Evolutionary conservation across 305 asterid genomes (phyloP), one percentile per base, ranked within the genome.

Genomic region (Fraxinus velutina): DNA sequence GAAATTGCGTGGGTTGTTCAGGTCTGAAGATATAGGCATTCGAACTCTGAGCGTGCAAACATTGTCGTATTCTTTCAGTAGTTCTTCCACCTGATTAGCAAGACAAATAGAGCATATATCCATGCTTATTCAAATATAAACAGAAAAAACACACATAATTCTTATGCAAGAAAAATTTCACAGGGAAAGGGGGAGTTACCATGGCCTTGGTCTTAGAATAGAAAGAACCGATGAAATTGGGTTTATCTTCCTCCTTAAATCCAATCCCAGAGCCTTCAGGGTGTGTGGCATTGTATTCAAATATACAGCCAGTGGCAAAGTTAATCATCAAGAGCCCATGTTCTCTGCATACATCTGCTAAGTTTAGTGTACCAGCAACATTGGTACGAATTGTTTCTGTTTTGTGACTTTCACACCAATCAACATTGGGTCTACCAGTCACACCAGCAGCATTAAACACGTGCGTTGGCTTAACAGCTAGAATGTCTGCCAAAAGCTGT

Each of bases 171-270:
- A 2, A 52, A 22, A 52, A n/a, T 50, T 50, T 15, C 62, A 15
- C 62, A 1, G 62, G 62, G 62, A 5, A n/a, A n/a, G 22, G 62
- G 62, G 62, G 62, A 60, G 2, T 60, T 90, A 94, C 98, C 97
- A 94, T 94, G 82, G 98, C 98, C 86, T 94, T 94, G 78, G 98
- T 93, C 90, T 94, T 94, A 78, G 98, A 94, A 82, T 94, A 94
- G 91, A 93, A 94, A 15, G 98, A 94, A 30, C 98, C 98, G 1
- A 50, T 70, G 84, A 94, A 94, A 81, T 94, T 94, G 57, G 98
- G 98, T 1, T 39, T 89, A 88, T 94, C 98, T 84, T 92, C 97
- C 88, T 94, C 98, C 88, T 89, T 91, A 78, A 78, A 94, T 79
- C 98, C 97, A 24, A 93, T 86, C 33, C 96, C 97, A 21, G 98